A percentile compares a stretch with the other conserved stretches of the same genome.
phyloP scores from a whole-genome alignment of 1,284 basidiomycete species.

The Moesziomyces antarcticus region DNA sequence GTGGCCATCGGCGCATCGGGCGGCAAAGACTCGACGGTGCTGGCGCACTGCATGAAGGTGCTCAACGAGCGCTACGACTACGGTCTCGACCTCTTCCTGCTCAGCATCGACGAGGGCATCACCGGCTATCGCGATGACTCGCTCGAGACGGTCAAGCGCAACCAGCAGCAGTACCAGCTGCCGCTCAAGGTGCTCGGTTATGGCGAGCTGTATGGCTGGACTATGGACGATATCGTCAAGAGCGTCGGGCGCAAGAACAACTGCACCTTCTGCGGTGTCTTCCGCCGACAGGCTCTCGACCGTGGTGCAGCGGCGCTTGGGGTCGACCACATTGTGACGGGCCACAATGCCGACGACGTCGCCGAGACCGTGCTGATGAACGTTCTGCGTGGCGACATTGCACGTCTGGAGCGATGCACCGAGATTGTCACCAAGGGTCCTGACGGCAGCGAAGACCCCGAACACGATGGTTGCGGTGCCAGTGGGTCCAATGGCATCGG shows the following conservation, averaged over 20 bases:
- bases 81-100: constrained; percentile 87
- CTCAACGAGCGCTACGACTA: constrained; percentile 94
- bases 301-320: constrained; percentile 87
- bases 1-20: constrained; percentile 98
- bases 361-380: constrained; percentile 99
- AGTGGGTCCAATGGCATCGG: constrained; percentile 36
- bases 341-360: constrained; percentile 98
- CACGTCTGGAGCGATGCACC: constrained; percentile 90
- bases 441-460: constrained; percentile 38
- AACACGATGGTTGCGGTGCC: constrained; percentile 67
- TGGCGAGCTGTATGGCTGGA: constrained; percentile 97
- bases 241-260: constrained; percentile 97
- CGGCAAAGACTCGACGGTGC: constrained; percentile 98
- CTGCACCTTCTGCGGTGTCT: constrained; percentile 99
- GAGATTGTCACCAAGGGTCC: constrained; percentile 76
- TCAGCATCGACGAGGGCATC: constrained; percentile 99
- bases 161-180: constrained; percentile 92
- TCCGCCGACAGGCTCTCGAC: constrained; percentile 93
- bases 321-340: constrained; percentile 98
- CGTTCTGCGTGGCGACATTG: constrained; percentile 97
- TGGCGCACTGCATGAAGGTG: constrained; percentile 95
- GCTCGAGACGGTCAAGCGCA: constrained; percentile 97
- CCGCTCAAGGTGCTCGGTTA: constrained; percentile 97
- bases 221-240: constrained; percentile 95
- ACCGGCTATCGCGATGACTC: constrained; percentile 98